Evolutionary conservation across 768 basidiomycete species (phyloP).

Genomic region (Lactarius sp.): DNA sequence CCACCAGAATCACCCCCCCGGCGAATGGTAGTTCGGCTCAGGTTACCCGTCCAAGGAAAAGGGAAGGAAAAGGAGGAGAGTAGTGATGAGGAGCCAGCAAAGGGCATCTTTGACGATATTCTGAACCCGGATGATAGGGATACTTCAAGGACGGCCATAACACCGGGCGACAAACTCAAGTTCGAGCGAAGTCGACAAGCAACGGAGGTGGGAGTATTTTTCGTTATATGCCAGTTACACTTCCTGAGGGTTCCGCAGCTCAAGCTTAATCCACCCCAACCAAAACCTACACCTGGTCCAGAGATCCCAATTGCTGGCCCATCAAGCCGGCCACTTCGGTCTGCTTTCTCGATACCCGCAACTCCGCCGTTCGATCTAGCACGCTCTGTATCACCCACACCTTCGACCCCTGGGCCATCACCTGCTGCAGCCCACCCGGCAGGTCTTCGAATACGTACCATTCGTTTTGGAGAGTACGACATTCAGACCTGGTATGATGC

Average conservation of each 20-base stretch:
- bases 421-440: conserved; percentile 26
- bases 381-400: conserved; percentile 34
- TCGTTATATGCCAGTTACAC: conserved; percentile 2
- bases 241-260: conserved; percentile 1
- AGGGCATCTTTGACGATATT: conserved; percentile 81
- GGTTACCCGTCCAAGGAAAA: conserved; percentile 57
- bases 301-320: conserved; percentile 48
- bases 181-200: conserved; percentile 68
- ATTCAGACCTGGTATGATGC: conserved; percentile 99
- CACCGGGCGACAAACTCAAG: conserved; percentile 52
- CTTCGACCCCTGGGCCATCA: conserved; percentile 35
- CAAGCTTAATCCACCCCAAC: conserved; percentile 33
- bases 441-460: conserved; percentile 71
- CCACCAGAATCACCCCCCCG: conserved; percentile 32
- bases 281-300: conserved; percentile 44
- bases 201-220: conserved; percentile 59
- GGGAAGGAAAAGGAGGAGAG: conserved; percentile 57
- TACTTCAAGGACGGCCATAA: conserved; percentile 60
- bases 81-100: conserved; percentile 46
- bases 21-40: conserved; percentile 46
- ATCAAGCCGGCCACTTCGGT: conserved; percentile 60
- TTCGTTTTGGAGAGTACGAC: conserved; percentile 87
- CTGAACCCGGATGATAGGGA: conserved; percentile 66
- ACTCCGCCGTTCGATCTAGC: conserved; percentile 29
- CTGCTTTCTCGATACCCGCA: conserved; percentile 40